Base-by-base conservation (phyloP, 768 basidiomycete species). In the Fomitopsis serialis region DNA sequence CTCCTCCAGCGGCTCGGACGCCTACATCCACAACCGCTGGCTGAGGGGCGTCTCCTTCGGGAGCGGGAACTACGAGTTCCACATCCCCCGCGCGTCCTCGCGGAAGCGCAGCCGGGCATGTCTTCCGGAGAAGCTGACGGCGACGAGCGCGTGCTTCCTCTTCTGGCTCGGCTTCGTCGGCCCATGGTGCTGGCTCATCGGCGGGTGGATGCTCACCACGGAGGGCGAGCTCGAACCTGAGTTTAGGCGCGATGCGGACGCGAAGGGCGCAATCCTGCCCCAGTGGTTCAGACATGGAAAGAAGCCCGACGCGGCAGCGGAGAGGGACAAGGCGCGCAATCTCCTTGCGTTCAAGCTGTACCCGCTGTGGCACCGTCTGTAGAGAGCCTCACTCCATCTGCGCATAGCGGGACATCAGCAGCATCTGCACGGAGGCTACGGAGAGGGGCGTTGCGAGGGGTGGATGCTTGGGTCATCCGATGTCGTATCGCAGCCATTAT, bases 111-210 rank as follows among this genome's bases (percentile, higher is more conserved):
- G 3, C 11, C 37, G 34, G 42, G 24, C 42, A 23, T 29, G 24
- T 27, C 19, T 27, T 12, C 21, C 44, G 8, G n/a, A 11, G 2
- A 40, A 32, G 46, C 17, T n/a, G 17, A 24, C 34, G 13, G 21
- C 54, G 48, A 59, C 59, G 45, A 49, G 49, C 29, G 66, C 66
- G 40, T 62, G 59, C 61, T 77, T 84, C 65, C 70, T 87, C n/a
- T 89, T 89, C 69, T 89, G 84, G 83, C 53, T 84, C 0, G 87
- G 87, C 2, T 89, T 89, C 60, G 53, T 87, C 45, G 83, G 78
- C 44, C 87, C 87, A 0, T 79, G 85, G 67, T 77, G 87, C 49
- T 89, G 87, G 87, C 75, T 89, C 43, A 73, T 89, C 13, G 87
- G 87, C 0, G 87, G 87, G 3, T 89, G 87, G 87, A 78, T 85